Evolutionary conservation across 306 rosid species (phyloP).

Genomic region (Prunus kanzakura): DNA sequence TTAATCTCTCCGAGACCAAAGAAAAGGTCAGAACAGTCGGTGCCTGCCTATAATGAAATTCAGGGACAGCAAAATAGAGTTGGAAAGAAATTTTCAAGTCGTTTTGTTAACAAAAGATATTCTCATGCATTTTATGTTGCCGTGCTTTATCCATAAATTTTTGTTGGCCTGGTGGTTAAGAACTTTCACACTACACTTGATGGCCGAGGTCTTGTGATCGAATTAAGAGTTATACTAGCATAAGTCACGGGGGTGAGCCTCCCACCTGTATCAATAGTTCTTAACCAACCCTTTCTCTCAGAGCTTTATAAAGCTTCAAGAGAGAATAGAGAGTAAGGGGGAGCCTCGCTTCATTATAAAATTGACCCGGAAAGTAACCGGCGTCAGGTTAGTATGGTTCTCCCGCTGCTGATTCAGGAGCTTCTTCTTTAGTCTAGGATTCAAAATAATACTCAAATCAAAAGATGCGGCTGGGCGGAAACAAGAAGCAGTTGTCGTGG

Average conservation of each 20-base stretch:
- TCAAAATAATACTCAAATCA: no score
- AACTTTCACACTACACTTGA: no score
- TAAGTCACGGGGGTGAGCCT: no score
- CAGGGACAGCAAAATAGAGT: neutral
- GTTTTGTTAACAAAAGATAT: neutral
- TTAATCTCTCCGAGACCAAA: constrained; percentile 24
- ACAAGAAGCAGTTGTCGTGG: no score
- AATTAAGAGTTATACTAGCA: no score
- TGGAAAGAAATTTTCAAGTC: neutral
- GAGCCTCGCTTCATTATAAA: neutral
- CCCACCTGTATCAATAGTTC: neutral
- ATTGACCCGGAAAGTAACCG: neutral
- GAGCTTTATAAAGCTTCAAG: neutral
- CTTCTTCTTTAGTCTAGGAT: neutral
- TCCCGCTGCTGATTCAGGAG: neutral
- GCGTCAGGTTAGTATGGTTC: neutral
- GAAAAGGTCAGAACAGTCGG: neutral
- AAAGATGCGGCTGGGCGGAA: neutral
- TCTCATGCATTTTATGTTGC: neutral
- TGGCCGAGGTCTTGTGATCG: neutral
- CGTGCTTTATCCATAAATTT: neutral
- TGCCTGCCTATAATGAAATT: neutral
- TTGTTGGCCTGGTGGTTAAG: neutral
- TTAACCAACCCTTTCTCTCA: neutral
- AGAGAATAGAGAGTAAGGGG: neutral